These are phyloP conservation scores for Stachybotrys echinatus DNA, from an alignment of 2,329 filamentous ascomycete species.

Conservation along the genomic window DNA sequence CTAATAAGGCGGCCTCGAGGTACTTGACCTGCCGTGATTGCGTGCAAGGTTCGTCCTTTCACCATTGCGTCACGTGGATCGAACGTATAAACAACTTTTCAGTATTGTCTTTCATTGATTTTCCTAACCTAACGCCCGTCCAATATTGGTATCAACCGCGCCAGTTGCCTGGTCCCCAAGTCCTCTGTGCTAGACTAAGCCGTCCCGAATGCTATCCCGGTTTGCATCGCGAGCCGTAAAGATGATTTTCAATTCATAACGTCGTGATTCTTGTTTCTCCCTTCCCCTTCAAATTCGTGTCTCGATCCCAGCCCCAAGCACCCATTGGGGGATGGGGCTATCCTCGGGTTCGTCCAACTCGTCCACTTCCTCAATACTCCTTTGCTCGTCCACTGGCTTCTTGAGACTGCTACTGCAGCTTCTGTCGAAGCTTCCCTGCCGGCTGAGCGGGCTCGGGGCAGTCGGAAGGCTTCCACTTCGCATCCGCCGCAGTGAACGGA, in stretches of 20 bases:
- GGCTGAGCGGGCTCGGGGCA: conserved; percentile 40
- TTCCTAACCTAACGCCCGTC: no score
- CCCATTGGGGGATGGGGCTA: conserved; percentile 54
- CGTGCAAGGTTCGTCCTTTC: no score
- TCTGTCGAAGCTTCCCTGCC: conserved; percentile 45
- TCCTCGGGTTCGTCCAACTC: conserved; percentile 17
- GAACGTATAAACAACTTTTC: no score
- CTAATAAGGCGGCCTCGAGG: no score
- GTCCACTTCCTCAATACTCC: conserved; percentile 14
- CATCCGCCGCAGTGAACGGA: conserved; percentile 46
- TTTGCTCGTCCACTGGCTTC: conserved; percentile 12
- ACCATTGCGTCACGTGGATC: no score
- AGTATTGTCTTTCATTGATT: no score
- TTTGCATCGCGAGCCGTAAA: background rate
- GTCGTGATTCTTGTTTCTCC: background rate
- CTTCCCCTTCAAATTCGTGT: background rate
- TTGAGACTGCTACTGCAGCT: conserved; percentile 17
- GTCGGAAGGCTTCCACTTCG: conserved; percentile 50
- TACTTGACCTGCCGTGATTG: no score
- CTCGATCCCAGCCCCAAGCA: conserved; percentile 42
- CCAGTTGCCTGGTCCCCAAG: no score
- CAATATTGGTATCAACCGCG: no score
- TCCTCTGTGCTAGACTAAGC: no score
- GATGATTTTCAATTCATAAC: conserved; percentile 8
- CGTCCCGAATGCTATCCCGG: background rate